Conservation (phyloP, 345 rosid genomes). For the Populus euphratica region DNA sequence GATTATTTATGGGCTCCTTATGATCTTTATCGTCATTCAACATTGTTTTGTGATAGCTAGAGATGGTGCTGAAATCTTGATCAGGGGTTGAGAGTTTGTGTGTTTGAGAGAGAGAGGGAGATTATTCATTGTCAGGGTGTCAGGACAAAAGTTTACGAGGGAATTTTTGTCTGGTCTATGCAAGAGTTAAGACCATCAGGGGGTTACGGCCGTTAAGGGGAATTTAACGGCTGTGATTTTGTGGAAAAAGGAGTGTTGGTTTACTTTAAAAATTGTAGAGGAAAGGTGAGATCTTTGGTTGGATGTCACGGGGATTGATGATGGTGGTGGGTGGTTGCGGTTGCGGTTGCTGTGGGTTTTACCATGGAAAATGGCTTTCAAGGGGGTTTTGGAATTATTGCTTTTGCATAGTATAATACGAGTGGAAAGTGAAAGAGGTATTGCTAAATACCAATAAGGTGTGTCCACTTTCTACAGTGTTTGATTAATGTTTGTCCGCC, state of each 20-base stretch:
- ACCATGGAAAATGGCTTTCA: neutral
- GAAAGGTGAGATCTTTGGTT: neutral
- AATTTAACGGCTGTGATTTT: neutral
- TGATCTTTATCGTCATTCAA: slow-evolving; percentile 50
- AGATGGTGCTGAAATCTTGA: neutral
- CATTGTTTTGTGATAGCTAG: slow-evolving; percentile 57
- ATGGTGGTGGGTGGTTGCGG: neutral
- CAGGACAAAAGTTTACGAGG: neutral
- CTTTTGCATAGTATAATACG: neutral
- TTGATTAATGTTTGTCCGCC: neutral
- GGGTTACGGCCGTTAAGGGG: neutral
- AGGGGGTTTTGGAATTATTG: neutral
- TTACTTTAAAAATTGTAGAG: neutral
- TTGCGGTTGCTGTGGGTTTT: neutral
- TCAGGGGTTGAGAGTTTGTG: neutral
- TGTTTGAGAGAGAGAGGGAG: no score
- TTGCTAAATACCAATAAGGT: neutral
- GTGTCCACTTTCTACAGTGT: neutral
- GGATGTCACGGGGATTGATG: neutral
- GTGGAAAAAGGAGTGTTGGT: neutral
- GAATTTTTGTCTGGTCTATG: neutral
- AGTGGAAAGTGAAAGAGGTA: neutral
- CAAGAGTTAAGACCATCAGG: neutral
- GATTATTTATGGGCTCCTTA: slow-evolving; percentile 76
- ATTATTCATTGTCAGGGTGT: neutral